Percentiles rank a stretch among this genome's conserved stretches.
Evolutionary conservation across 2,329 filamentous ascomycete genomes (phyloP).

Genomic region (Pyricularia pennisetigena): DNA sequence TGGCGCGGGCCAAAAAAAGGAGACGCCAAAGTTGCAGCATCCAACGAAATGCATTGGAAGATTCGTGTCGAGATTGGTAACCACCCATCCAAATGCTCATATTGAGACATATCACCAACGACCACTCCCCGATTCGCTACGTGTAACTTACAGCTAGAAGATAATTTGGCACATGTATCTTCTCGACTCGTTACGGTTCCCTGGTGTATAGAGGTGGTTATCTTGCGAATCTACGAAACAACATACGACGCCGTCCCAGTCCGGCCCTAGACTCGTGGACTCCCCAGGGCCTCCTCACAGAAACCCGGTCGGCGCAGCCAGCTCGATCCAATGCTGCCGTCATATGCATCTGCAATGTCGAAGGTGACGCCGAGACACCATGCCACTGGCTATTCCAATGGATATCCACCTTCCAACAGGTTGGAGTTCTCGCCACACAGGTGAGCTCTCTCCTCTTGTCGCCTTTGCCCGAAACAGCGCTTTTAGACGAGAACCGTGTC

Average conservation of each 20-base stretch:
- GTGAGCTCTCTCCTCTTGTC: slow-evolving; percentile 35
- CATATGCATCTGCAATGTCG: slow-evolving; percentile 42
- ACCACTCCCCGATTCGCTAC: background rate
- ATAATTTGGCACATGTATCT: background rate
- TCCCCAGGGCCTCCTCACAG: background rate
- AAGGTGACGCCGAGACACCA: slow-evolving; percentile 84
- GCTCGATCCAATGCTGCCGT: slow-evolving; percentile 42
- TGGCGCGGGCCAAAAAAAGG: background rate
- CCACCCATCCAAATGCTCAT: background rate
- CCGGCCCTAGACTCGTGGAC: background rate
- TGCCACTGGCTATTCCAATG: slow-evolving; percentile 66
- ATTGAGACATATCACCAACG: background rate
- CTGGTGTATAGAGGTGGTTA: slow-evolving; percentile 12
- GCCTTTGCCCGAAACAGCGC: background rate
- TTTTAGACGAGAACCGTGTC: slow-evolving; percentile 8
- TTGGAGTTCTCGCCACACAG: slow-evolving; percentile 87
- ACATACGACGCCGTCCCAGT: background rate
- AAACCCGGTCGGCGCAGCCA: background rate
- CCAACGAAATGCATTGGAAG: background rate
- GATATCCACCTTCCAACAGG: slow-evolving; percentile 62
- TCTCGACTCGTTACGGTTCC: background rate
- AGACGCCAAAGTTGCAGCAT: background rate
- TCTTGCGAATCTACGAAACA: background rate
- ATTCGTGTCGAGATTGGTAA: background rate
- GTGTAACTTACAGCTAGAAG: background rate